These are phyloP conservation scores for Pestalotiopsis sp. DNA, from an alignment of 2,329 filamentous ascomycete genomes.

Conservation along the genomic window DNA sequence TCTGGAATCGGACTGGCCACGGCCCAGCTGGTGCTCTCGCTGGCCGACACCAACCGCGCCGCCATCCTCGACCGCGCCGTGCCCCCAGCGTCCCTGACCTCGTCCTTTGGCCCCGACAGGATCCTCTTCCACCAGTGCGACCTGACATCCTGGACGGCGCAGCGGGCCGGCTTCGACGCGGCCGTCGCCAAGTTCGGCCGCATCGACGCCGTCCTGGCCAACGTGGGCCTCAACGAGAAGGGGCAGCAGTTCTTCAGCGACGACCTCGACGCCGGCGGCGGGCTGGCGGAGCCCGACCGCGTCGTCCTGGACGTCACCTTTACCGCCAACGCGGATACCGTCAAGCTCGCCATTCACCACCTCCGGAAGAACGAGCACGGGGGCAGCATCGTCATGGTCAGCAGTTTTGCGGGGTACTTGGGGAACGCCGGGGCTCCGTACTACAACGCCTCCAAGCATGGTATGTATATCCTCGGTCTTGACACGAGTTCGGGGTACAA, in stretches of 20 bases:
- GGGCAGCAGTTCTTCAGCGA: constrained; percentile 45
- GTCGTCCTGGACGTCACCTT: constrained; percentile 51
- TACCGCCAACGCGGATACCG: constrained; percentile 51
- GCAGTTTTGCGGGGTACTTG: constrained; percentile 9
- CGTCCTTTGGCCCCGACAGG: constrained; percentile 38
- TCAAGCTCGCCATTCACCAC: constrained; percentile 49
- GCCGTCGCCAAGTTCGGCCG: constrained; percentile 67
- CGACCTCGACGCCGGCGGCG: constrained; percentile 49
- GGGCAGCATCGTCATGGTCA: constrained; percentile 48
- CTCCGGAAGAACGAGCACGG: constrained; percentile 48
- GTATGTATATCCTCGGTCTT: not conserved
- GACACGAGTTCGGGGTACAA: too few relatives aligned
- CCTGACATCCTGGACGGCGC: constrained; percentile 51
- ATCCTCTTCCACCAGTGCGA: constrained; percentile 38
- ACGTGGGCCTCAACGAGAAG: constrained; percentile 55
- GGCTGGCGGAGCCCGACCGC: constrained; percentile 47
- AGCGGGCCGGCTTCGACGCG: constrained; percentile 52
- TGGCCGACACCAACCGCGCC: constrained; percentile 39
- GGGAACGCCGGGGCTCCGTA: constrained; percentile 3
- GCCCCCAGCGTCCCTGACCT: constrained; percentile 30
- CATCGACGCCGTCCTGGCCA: constrained; percentile 73
- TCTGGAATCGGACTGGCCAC: constrained; percentile 65
- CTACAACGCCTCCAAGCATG: constrained; percentile 7
- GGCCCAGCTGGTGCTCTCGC: constrained; percentile 49
- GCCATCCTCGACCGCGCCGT: constrained; percentile 44